These are phyloP conservation scores for Trichoderma sp. DNA, from an alignment of 2,329 filamentous ascomycete species.

Conservation along the genomic window DNA sequence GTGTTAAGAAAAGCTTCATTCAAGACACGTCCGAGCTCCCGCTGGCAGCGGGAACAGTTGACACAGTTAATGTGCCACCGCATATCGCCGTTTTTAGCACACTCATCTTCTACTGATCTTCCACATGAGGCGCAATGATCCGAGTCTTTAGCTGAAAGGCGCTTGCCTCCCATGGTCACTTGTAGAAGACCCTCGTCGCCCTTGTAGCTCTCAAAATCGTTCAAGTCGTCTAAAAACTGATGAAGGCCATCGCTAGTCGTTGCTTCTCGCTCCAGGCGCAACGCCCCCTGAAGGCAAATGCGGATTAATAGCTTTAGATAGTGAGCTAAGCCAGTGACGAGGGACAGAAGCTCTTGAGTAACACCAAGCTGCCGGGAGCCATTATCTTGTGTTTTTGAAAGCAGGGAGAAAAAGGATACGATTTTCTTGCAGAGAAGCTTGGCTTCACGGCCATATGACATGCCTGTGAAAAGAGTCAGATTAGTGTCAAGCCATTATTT, in stretches of 20 bases:
- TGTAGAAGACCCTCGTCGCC: conserved; percentile 71
- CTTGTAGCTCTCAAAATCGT: conserved; percentile 78
- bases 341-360: conserved; percentile 94
- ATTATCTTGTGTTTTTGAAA: conserved; percentile 92
- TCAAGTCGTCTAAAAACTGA: conserved; percentile 80
- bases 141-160: conserved; percentile 73
- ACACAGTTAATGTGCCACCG: conserved; percentile 87
- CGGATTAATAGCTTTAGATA: conserved; percentile 97
- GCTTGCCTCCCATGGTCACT: conserved; percentile 65
- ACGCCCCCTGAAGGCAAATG: conserved; percentile 90
- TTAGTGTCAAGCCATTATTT: background rate
- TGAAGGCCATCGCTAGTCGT: conserved; percentile 74
- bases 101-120: conserved; percentile 93
- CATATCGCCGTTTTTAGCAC: conserved; percentile 72
- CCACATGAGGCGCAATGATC: conserved; percentile 84
- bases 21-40: conserved; percentile 69
- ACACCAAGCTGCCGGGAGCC: conserved; percentile 90
- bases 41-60: conserved; percentile 67
- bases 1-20: conserved; percentile 73
- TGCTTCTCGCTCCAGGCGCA: conserved; percentile 87
- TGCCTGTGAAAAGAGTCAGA: conserved; percentile 53
- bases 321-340: conserved; percentile 94
- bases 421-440: conserved; percentile 99
- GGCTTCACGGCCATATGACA: conserved; percentile 93
- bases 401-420: conserved; percentile 92